Percentiles rank a stretch among this genome's conserved stretches.
phyloP scores from a whole-genome alignment of 208 protist species.

The Wallacemonas rigidus region DNA sequence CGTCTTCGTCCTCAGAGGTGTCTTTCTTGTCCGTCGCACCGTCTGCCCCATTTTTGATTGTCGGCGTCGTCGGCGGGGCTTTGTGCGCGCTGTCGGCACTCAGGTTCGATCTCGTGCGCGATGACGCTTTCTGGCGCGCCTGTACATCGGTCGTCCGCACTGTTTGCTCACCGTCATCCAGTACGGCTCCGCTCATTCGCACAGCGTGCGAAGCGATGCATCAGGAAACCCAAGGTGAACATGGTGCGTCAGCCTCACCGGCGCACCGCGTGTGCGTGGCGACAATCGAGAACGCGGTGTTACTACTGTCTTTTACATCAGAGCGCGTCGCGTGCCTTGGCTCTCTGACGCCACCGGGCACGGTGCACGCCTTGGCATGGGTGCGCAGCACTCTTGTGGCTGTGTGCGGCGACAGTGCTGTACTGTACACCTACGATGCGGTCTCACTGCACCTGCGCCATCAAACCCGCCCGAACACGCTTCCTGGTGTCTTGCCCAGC shows the following conservation, averaged over 20 bases:
- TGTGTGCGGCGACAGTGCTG: neutral
- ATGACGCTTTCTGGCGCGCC: slow-evolving; percentile 1
- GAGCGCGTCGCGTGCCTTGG: neutral
- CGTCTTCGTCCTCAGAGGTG: neutral
- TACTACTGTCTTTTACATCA: neutral
- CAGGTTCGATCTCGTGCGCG: neutral
- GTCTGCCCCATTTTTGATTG: slow-evolving; percentile 10
- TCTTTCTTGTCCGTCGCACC: slow-evolving; percentile 10
- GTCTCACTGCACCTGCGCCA: slow-evolving; percentile 5
- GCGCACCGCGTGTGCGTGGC: neutral
- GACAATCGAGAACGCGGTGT: neutral
- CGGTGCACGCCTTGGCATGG: slow-evolving; percentile 1
- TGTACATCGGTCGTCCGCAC: slow-evolving; percentile 1
- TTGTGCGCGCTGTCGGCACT: slow-evolving; percentile 8
- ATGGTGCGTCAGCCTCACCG: neutral
- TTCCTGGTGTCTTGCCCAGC: neutral
- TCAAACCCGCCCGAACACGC: neutral
- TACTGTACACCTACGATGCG: slow-evolving; percentile 12
- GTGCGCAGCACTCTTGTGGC: slow-evolving; percentile 1
- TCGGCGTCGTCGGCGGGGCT: slow-evolving; percentile 4
- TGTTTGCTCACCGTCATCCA: neutral
- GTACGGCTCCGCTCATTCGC: neutral
- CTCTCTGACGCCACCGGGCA: neutral
- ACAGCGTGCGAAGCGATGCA: slow-evolving; percentile 11
- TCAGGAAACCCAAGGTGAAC: neutral